Evolutionary conservation across 306 rosid genomes (phyloP), one percentile per base, ranked within the genome.

Genomic region (Castanopsis chinensis): DNA sequence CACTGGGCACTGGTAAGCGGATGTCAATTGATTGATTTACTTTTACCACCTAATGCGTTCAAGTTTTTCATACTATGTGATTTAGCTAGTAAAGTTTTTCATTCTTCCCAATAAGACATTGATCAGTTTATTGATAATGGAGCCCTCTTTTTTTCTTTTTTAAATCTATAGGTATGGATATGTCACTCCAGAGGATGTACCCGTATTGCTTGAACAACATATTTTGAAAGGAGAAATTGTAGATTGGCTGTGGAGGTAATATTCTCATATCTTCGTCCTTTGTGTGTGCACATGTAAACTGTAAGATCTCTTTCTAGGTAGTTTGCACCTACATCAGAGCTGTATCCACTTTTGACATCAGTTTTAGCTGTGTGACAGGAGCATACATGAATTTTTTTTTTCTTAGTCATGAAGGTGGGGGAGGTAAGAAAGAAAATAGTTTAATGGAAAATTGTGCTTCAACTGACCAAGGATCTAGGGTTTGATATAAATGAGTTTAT

Each of bases 141-240:
- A 41, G 55, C 54, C 21, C 21, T 30, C 33, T 27, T 53, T 27
- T 63, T 54, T 41, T 71, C 4, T 32, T 32, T 32, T 32, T 32
- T 4, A 32, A 58, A 71, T 78, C 49, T 85, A 41, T 60, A 93
- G 99, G 99, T 95, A 94, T 84, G 97, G 99, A 35, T 92, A 90
- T 82, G 99, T 95, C 78, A 53, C 92, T n/a, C 96, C 96, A 2
- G 97, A 93, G 57, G 98, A 95, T 76, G 91, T 91, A 49, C 88
- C 90, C 71, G 78, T 65, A 68, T 84, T 95, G 91, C 91, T 95
- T 78, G 96, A 91, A 57, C 89, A 91, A 53, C 99, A 95, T 82
- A 77, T 93, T 75, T 57, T 86, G 70, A 90, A 83, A 78, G 98
- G 96, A 74, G 91, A 92, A 74, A 88, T 91, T 79, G 65, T 86